These are phyloP conservation scores for Phytophthora multivora DNA, from an alignment of 352 stramenopile genomes.

Conservation along the genomic window DNA sequence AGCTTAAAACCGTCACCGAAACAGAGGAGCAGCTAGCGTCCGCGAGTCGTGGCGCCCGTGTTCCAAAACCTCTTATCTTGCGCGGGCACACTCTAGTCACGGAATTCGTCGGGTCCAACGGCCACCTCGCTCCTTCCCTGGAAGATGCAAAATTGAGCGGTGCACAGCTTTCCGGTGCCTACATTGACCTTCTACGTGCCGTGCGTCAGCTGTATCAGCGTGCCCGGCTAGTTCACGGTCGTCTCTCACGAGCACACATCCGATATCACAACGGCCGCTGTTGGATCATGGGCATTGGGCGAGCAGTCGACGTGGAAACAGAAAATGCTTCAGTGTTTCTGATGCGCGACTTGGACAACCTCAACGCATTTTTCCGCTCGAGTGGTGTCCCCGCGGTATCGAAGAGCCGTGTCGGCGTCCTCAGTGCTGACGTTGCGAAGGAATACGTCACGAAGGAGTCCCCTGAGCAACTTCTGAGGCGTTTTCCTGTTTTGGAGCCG, in stretches of 20 bases:
- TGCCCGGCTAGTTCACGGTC: slow-evolving; percentile 61
- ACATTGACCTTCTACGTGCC: slow-evolving; percentile 45
- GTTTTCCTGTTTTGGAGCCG: slow-evolving; percentile 33
- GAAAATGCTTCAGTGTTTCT: slow-evolving; percentile 58
- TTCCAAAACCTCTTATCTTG: slow-evolving; percentile 44
- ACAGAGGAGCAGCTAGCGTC: slow-evolving; percentile 9
- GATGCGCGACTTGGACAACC: slow-evolving; percentile 57
- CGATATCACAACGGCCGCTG: slow-evolving; percentile 60
- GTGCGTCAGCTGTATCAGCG: slow-evolving; percentile 56
- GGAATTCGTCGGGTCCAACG: slow-evolving; percentile 51
- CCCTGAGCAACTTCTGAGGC: slow-evolving; percentile 34
- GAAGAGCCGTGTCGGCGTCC: slow-evolving; percentile 36
- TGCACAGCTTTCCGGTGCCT: slow-evolving; percentile 45
- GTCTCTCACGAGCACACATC: slow-evolving; percentile 69
- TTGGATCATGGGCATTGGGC: slow-evolving; percentile 90
- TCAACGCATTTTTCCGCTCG: slow-evolving; percentile 76
- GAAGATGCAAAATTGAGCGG: slow-evolving; percentile 51
- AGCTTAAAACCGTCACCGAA: slow-evolving; percentile 6
- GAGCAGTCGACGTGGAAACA: slow-evolving; percentile 74
- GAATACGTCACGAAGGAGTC: slow-evolving; percentile 36
- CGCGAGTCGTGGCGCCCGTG: slow-evolving; percentile 31
- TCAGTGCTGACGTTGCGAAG: slow-evolving; percentile 21
- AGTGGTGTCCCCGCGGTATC: slow-evolving; percentile 36
- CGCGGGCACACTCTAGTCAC: slow-evolving; percentile 63
- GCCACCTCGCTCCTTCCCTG: slow-evolving; percentile 37